A percentile compares a stretch with the other conserved stretches of the same genome.
phyloP scores from a whole-genome alignment of 2,329 filamentous ascomycete genomes.

The Alternaria arbusti region DNA sequence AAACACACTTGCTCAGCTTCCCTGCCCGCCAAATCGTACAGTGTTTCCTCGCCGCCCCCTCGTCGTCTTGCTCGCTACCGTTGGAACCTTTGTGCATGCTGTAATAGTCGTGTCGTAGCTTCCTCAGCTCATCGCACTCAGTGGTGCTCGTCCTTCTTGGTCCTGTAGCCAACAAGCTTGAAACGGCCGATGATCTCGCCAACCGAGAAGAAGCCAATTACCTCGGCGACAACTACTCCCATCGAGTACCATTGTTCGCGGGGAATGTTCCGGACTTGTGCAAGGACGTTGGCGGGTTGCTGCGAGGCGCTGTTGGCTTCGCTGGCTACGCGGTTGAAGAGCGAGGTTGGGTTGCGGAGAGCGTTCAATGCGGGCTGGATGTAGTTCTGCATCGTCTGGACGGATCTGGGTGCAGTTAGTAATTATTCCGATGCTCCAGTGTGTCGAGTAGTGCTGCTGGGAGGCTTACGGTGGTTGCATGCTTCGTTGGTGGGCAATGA shows the following conservation, averaged over 20 bases:
- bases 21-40: constrained; percentile 30
- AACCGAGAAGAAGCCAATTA: constrained; percentile 95
- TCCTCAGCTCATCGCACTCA: constrained; percentile 23
- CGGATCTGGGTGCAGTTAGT: constrained; percentile 62
- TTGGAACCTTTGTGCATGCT: constrained; percentile 7
- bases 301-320: constrained; percentile 51
- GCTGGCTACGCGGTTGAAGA: constrained; percentile 58
- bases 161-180: constrained; percentile 88
- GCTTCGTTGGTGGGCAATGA: constrained; percentile 85
- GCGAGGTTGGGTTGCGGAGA: constrained; percentile 70
- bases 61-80: neutral
- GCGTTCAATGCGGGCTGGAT: constrained; percentile 76
- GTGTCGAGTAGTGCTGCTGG: neutral
- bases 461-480: constrained; percentile 90
- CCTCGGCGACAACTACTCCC: constrained; percentile 82
- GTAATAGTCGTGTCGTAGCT: constrained; percentile 11
- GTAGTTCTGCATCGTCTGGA: constrained; percentile 85
- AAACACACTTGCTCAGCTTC: constrained; percentile 23
- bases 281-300: constrained; percentile 62
- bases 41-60: constrained; percentile 7
- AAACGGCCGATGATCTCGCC: constrained; percentile 95
- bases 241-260: constrained; percentile 72
- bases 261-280: constrained; percentile 72
- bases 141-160: constrained; percentile 42
- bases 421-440: constrained; percentile 8